Conservation (phyloP, 1,139 yeast species). For the Ogataea hybrid region DNA sequence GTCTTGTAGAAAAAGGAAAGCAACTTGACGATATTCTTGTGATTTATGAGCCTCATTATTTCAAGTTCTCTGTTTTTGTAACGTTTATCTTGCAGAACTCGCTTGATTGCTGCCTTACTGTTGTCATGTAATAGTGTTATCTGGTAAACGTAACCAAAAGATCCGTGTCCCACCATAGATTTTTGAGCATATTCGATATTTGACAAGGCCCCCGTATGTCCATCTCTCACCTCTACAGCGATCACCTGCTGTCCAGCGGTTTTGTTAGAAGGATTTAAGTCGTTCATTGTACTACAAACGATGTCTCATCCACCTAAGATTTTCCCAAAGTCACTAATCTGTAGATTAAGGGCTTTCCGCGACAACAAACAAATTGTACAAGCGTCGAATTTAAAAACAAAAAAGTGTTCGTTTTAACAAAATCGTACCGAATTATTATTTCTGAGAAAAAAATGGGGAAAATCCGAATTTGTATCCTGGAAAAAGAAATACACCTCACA, state of each 20-base stretch:
- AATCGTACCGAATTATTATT: constrained; percentile 4
- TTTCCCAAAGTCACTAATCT: background rate
- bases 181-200: constrained; percentile 64
- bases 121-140: constrained; percentile 75
- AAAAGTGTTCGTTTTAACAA: constrained; percentile 4
- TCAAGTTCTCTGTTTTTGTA: constrained; percentile 96
- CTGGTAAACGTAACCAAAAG: constrained; percentile 94
- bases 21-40: constrained; percentile 84
- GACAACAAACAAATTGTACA: background rate
- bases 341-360: background rate
- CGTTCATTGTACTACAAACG: constrained; percentile 4
- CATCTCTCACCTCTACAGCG: constrained; percentile 71
- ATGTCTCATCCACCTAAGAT: background rate
- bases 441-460: constrained; percentile 10
- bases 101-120: constrained; percentile 85
- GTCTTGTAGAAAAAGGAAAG: constrained; percentile 82
- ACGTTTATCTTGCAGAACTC: constrained; percentile 91
- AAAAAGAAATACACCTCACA: constrained; percentile 3
- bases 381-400: constrained; percentile 7
- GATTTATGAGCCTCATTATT: constrained; percentile 84
- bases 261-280: constrained; percentile 6
- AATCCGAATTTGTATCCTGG: background rate
- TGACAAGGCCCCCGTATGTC: constrained; percentile 63
- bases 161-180: constrained; percentile 94
- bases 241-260: constrained; percentile 43